phyloP scores from a whole-genome alignment of 176 grass and related monocot species.

The Canna indica region DNA sequence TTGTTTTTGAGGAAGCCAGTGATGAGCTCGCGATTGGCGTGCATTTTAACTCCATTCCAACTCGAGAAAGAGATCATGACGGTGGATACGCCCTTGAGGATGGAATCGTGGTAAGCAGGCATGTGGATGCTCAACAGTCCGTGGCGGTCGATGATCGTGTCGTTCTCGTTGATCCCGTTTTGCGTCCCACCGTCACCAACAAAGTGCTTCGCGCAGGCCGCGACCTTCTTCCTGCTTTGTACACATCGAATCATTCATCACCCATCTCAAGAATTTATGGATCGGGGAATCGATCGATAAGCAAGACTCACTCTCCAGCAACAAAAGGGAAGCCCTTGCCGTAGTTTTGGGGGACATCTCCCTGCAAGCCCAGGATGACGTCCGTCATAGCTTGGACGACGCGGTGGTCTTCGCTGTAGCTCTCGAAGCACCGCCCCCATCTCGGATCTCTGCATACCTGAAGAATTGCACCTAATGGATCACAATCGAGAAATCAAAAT shows the following conservation, averaged over 20 bases:
- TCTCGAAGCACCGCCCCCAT: slow-evolving; percentile 95
- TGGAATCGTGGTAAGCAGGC: slow-evolving; percentile 62
- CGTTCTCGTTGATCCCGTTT: slow-evolving; percentile 79
- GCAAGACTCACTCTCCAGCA: slow-evolving; percentile 49
- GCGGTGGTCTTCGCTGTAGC: slow-evolving; percentile 77
- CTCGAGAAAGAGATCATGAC: slow-evolving; percentile 94
- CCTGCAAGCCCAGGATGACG: slow-evolving; percentile 80
- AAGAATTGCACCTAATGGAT: neutral
- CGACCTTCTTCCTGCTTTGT: slow-evolving; percentile 68
- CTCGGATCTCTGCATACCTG: slow-evolving; percentile 92
- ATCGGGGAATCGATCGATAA: neutral
- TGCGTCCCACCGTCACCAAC: slow-evolving; percentile 82
- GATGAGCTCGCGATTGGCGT: slow-evolving; percentile 49
- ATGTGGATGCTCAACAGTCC: slow-evolving; percentile 65
- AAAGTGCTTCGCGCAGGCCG: slow-evolving; percentile 83
- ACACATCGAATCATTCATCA: neutral
- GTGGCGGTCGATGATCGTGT: slow-evolving; percentile 44
- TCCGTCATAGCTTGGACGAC: slow-evolving; percentile 85
- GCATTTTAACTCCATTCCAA: slow-evolving; percentile 96
- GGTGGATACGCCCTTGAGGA: slow-evolving; percentile 73
- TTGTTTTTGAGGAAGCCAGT: slow-evolving; percentile 51
- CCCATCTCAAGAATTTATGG: too few relatives aligned
- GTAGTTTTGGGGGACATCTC: slow-evolving; percentile 53
- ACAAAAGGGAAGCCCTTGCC: slow-evolving; percentile 53
- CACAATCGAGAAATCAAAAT: neutral